Conservation (phyloP, 2,329 filamentous ascomycete species). For the Helicocarpus griseus region DNA sequence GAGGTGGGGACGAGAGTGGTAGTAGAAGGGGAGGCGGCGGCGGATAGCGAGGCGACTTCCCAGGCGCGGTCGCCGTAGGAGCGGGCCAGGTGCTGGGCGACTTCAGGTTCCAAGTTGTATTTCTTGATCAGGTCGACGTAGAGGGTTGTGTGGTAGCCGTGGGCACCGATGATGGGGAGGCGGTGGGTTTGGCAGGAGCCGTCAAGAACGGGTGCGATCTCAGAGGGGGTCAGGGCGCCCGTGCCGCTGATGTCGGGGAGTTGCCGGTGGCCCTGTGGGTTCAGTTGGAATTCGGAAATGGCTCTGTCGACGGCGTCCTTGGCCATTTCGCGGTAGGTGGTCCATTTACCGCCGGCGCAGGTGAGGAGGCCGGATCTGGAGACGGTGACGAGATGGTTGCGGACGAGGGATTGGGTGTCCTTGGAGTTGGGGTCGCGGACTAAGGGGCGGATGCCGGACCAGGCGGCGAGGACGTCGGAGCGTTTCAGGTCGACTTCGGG, state of each 20-base stretch:
- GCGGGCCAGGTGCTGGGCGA: constrained; percentile 67
- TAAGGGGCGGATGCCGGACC: constrained; percentile 66
- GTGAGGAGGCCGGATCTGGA: constrained; percentile 63
- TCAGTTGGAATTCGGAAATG: constrained; percentile 53
- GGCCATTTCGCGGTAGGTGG: constrained; percentile 72
- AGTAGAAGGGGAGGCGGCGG: constrained; percentile 59
- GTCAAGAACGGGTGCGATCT: constrained; percentile 52
- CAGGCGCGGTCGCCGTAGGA: constrained; percentile 77
- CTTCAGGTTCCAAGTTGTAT: constrained; percentile 70
- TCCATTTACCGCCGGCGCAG: constrained; percentile 71
- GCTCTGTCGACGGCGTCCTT: constrained; percentile 67
- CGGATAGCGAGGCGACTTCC: constrained; percentile 63
- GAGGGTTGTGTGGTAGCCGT: constrained; percentile 67
- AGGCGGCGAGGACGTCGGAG: constrained; percentile 65
- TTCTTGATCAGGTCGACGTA: constrained; percentile 81
- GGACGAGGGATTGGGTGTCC: constrained; percentile 67
- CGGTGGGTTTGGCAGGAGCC: constrained; percentile 64
- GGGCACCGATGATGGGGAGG: constrained; percentile 60
- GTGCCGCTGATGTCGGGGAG: constrained; percentile 55
- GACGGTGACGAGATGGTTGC: constrained; percentile 63
- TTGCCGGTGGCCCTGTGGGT: constrained; percentile 43
- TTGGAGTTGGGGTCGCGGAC: constrained; percentile 66
- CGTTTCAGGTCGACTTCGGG: constrained; percentile 66
- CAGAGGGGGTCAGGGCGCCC: constrained; percentile 54
- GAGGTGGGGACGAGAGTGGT: constrained; percentile 64